Evolutionary conservation across 495 filamentous ascomycete genomes (phyloP), one percentile per base, ranked within the genome.

Genomic region (Rostrohypoxylon terebratum): DNA sequence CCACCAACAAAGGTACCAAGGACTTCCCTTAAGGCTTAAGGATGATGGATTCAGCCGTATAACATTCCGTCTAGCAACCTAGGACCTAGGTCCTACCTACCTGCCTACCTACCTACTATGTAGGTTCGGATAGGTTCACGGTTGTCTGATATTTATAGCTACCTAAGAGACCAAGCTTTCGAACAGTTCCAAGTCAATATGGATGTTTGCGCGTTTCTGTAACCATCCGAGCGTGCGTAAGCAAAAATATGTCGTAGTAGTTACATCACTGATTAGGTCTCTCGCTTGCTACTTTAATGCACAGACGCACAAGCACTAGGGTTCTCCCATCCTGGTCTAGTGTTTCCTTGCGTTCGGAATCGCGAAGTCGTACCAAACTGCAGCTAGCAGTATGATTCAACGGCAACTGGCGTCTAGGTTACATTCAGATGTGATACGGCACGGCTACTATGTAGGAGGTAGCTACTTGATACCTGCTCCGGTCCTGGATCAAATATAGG

Each of bases 181-280:
- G 34, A 36, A 55, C 14, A 36, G 31, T 18, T 34, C 13, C 16
- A 45, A 45, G 42, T 45, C 42, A 18, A 13, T 20, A 11, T n/a
- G n/a, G n/a, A n/a, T 55, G 51, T 34, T 55, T 55, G 51, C 51
- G n/a, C 16, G 31, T 34, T 55, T 88, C 88, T 69, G 66, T 40
- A 69, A 61, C 55, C 66, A 50, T 59, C 66, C 66, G 51, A 48
- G 31, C 25, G 40, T 25, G 58, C 40, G 57, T 63, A 58, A 47
- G 51, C 65, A 58, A 54, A 25, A 54, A 25, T 57, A 38, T 69
- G 18, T 60, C 53, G 40, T 47, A 63, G 48, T 20, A 33, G 63
- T 72, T 67, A 59, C 63, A 72, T 72, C 50, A 48, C 42, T 45
- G 42, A n/a, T 16, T 45, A 66, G 34, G 36, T 72, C 59, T 67